Base-by-base conservation (phyloP, 352 stramenopile genomes). In the Phytophthora rubi region DNA sequence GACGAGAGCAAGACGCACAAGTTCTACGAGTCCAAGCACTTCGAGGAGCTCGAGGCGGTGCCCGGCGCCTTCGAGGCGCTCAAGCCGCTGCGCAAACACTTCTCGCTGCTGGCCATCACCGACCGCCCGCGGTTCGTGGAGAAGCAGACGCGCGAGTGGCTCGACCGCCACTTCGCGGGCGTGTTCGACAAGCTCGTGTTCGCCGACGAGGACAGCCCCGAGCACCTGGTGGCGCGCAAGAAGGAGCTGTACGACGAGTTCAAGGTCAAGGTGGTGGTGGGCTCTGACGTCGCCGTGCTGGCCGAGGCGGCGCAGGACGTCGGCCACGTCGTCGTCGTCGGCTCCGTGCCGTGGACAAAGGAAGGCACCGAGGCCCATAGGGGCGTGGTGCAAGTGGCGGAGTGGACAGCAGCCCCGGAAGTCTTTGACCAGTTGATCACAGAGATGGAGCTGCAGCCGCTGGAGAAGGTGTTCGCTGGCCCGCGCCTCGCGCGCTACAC, bases 171-270 rank as follows among this genome's bases (percentile, higher is more conserved):
- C 59, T 92, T 87, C 45, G 12, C 60, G 4, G 84, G 82, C 6
- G 77, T 94, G 10, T 94, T 94, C 28, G 85, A 92, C 69, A 92
- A 88, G 59, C 76, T 94, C 21, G 66, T 92, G 47, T 90, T 94
- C 62, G 67, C 91, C 37, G 85, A 91, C 54, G 80, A 79, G 15
- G 78, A 74, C 35, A 65, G 53, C 21, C 59, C 66, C 15, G 79
- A 82, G 23, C 69, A 81, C n/a, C 26, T 80, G 12, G 52, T 85
- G 8, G 48, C 70, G 45, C 81, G 80, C 39, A 92, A 90, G 69
- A 87, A 85, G 53, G 76, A 86, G 67, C 62, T 92, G 12, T 90
- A 82, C 42, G 69, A 78, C 6, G 80, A 93, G 23, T 77, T 91
- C 16, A 88, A 89, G 48, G 80, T 88, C 23, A 88, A 90, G 62